phyloP scores from a whole-genome alignment of 345 rosid genomes.

The Durio zibethinus region DNA sequence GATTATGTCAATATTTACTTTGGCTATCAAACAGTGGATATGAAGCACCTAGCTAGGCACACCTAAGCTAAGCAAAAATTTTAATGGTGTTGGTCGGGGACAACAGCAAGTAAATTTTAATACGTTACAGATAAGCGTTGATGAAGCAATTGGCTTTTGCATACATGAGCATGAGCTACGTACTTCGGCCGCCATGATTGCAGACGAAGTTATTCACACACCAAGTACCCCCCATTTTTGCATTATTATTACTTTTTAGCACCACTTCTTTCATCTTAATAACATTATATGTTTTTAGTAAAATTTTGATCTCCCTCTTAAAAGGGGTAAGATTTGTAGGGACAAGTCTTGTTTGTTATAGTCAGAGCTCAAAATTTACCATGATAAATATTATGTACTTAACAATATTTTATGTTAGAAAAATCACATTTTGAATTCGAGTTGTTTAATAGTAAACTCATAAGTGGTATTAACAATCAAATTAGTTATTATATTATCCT shows the following conservation, averaged over 20 bases:
- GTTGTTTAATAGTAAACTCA: no score
- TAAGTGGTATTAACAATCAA: no score
- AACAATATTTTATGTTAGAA: no score
- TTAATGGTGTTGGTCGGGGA: conserved; percentile 15
- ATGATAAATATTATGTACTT: no score
- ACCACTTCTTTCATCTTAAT: no score
- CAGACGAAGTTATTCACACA: background rate
- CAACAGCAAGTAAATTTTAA: background rate
- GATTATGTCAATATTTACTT: conserved; percentile 11
- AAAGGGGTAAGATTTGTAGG: background rate
- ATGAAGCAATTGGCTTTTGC: background rate
- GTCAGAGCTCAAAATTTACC: no score
- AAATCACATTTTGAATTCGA: no score
- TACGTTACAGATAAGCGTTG: background rate
- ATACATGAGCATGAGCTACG: background rate
- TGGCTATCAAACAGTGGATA: background rate
- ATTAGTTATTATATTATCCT: no score
- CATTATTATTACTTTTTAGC: no score
- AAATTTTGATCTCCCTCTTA: background rate
- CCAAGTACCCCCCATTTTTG: no score
- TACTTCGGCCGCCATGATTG: background rate
- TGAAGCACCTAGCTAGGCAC: conserved; percentile 24
- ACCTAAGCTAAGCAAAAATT: background rate
- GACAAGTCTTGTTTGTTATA: background rate
- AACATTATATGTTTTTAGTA: no score